These are phyloP conservation scores for Amanita thiersii DNA, from an alignment of 768 basidiomycete genomes.

Conservation along the genomic window DNA sequence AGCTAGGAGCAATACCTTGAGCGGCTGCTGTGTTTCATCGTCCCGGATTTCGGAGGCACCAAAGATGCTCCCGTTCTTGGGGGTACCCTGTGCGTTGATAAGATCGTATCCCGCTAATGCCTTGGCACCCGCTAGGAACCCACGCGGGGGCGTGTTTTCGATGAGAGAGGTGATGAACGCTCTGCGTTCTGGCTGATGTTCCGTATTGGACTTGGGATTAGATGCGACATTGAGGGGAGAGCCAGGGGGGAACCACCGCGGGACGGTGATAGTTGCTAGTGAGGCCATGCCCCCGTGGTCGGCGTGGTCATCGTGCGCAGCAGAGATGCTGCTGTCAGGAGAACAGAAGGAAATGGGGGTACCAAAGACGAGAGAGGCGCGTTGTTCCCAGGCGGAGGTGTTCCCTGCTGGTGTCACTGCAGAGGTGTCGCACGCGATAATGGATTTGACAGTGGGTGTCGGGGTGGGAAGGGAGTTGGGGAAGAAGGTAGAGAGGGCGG, in stretches of 20 bases:
- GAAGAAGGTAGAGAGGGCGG: conserved; percentile 24
- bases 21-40: too few species aligned
- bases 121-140: conserved; percentile 36
- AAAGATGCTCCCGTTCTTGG: neutral
- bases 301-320: conserved; percentile 9
- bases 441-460: conserved; percentile 20
- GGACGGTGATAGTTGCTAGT: conserved; percentile 35
- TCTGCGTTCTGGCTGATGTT: conserved; percentile 10
- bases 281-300: conserved; percentile 29
- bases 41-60: too few species aligned
- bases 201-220: neutral
- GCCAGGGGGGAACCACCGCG: conserved; percentile 19
- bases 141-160: conserved; percentile 27
- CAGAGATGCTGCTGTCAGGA: conserved; percentile 7
- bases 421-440: conserved; percentile 43
- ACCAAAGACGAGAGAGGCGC: conserved; percentile 26
- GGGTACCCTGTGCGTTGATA: conserved; percentile 4
- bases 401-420: conserved; percentile 37
- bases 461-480: conserved; percentile 4
- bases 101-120: conserved; percentile 38
- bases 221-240: conserved; percentile 41
- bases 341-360: conserved; percentile 3
- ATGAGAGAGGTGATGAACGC: conserved; percentile 30
- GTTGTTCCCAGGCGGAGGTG: conserved; percentile 39
- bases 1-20: conserved; percentile 32